Evolutionary conservation across 768 basidiomycete species (phyloP).

Genomic region (Lentinula detonsa): DNA sequence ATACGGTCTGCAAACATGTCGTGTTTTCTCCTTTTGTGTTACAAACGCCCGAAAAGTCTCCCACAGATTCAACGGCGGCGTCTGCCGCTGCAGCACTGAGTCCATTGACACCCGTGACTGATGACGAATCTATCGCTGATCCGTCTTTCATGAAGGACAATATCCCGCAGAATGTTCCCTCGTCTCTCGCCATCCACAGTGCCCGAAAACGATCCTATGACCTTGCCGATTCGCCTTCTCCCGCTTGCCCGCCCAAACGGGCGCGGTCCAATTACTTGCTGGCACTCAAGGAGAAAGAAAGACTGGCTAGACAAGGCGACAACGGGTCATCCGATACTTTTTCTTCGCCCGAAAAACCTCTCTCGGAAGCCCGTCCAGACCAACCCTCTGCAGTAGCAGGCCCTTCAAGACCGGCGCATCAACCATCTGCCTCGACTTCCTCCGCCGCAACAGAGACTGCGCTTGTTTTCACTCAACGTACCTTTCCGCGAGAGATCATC

Average conservation of each 20-base stretch:
- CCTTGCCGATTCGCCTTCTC: neutral
- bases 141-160: conserved; percentile 1
- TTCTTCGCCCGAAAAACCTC: neutral
- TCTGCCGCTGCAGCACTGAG: neutral
- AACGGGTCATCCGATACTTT: neutral
- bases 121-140: conserved; percentile 5
- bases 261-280: conserved; percentile 1
- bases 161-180: neutral
- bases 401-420: neutral
- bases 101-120: conserved; percentile 6
- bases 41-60: conserved; percentile 5
- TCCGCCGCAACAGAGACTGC: neutral
- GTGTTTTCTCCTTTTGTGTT: conserved; percentile 5
- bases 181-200: neutral
- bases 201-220: neutral
- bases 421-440: neutral
- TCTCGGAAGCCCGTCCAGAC: neutral
- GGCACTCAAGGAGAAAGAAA: neutral
- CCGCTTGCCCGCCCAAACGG: neutral
- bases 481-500: neutral
- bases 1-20: neutral
- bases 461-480: neutral
- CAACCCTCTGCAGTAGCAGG: neutral
- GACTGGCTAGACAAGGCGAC: neutral
- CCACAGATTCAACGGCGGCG: neutral